Percentiles rank a stretch among this genome's conserved stretches.
These are phyloP conservation scores for Sugiyamaella marilandica DNA, from an alignment of 805 yeast species.

Conservation along the genomic window DNA sequence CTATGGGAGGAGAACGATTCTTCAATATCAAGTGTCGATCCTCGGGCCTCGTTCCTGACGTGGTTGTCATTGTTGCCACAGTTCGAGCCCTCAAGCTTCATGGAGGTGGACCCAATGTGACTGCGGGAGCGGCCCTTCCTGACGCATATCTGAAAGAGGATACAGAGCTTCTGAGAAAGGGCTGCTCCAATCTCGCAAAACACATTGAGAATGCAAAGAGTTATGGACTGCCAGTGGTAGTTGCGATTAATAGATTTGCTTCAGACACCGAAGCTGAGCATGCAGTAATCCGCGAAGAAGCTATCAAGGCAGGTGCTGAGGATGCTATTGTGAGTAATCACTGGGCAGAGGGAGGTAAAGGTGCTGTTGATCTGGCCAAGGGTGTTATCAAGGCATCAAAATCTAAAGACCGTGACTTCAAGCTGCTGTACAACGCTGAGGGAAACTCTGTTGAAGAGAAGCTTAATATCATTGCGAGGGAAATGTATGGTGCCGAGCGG, in stretches of 20 bases:
- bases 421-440: slow-evolving; percentile 65
- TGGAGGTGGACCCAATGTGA: slow-evolving; percentile 96
- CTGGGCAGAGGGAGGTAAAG: slow-evolving; percentile 94
- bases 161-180: slow-evolving; percentile 67
- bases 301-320: slow-evolving; percentile 83
- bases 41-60: slow-evolving; percentile 85
- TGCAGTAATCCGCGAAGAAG: slow-evolving; percentile 69
- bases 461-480: slow-evolving; percentile 69
- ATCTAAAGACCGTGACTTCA: slow-evolving; percentile 45
- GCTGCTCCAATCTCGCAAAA: slow-evolving; percentile 84
- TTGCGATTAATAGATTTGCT: slow-evolving; percentile 85
- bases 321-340: slow-evolving; percentile 89
- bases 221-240: slow-evolving; percentile 89
- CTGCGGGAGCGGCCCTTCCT: slow-evolving; percentile 87
- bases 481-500: slow-evolving; percentile 89
- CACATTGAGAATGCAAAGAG: slow-evolving; percentile 82
- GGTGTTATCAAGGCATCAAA: slow-evolving; percentile 72
- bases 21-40: slow-evolving; percentile 93
- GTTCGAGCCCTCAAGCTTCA: slow-evolving; percentile 93
- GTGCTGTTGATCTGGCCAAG: slow-evolving; percentile 78
- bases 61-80: slow-evolving; percentile 91
- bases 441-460: slow-evolving; percentile 70
- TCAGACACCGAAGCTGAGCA: slow-evolving; percentile 79
- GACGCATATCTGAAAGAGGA: slow-evolving; percentile 77
- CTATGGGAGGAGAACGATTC: slow-evolving; percentile 98